Evolutionary conservation across 768 basidiomycete species (phyloP), one percentile per base, ranked within the genome.

Genomic region (Russula virescens): DNA sequence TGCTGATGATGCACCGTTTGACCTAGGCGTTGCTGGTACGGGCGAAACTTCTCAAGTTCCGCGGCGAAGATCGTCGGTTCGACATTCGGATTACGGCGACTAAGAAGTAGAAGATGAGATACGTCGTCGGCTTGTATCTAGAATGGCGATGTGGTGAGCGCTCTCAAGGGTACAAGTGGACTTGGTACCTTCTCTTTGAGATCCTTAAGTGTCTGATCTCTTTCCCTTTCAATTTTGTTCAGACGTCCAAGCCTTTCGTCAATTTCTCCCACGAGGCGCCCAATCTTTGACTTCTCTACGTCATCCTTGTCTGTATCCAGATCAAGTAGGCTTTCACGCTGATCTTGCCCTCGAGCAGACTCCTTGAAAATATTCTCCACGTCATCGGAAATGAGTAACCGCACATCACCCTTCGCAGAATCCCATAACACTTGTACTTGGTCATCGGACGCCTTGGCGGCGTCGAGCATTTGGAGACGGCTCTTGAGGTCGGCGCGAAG

Each of bases 61-160:
- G 88, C 83, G 0, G 94, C 91, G 68, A 98, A 99, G 19, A 99
- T 78, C 0, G 91, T 82, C 0, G 90, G 88, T 67, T 98, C 94
- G 11, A 89, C 88, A 25, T 83, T 83, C 16, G 83, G 79, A 66
- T 94, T 89, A 26, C 94, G 88, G 35, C 93, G 85, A 72, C 96
- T 96, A 53, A 98, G 82, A 5, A 99, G 81, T 0, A 98, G 83
- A 1, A 97, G 80, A 71, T 96, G 93, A 0, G 96, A 99, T 28
- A 98, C 96, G 67, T 99, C 97, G 74, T 99, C 97, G 28, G 81
- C 79, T 84, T 98, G 97, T 51, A 97, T 82, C 94, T 98, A 25
- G 18, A 54, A 31, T 31, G 47, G 50, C 8, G 31, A 48, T 63
- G 11, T 31, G 28, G 57, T 62, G 25, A 58, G 40, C 23, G 23